Base-by-base conservation (phyloP, 805 yeast species). In the Yarrowia sp. region DNA sequence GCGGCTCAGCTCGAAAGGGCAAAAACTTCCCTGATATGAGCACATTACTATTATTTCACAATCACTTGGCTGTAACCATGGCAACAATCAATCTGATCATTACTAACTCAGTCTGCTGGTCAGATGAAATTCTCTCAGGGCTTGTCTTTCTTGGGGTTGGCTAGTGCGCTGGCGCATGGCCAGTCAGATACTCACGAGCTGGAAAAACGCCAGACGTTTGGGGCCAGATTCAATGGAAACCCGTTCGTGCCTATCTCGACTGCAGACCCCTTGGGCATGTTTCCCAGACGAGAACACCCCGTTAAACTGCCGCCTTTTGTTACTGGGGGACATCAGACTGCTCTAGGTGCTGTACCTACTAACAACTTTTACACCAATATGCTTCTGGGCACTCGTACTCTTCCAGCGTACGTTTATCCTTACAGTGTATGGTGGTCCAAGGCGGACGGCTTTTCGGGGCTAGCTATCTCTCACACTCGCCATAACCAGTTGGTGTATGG, bases 361-460 rank as follows among this genome's bases (percentile, higher is more conserved):
- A 91, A 91, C 77, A 90, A 90, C 74, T 91, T 90, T 74, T 91
- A 87, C 76, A 88, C 89, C 41, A 91, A 91, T 77, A 78, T 91
- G 76, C 77, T 90, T 8, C 81, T 91, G 42, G 91, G 83, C 1
- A 82, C 82, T 66, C 94, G 89, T 74, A 84, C 86, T 2, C 81
- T 85, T 68, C 91, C 94, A 0, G 84, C 87, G 0, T 91, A 92
- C 92, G 86, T 94, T 0, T 91, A 89, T 72, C 97, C 97, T 0
- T 90, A 90, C 74, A 85, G 91, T 41, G 79, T 89, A 7, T 90
- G 93, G 94, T 82, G 82, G 71, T 80, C 88, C 5, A 85, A 80
- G 67, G 86, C 83, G 67, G 79, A 78, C 38, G 75, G 73, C 5
- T 81, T 77, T 67, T 77, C 77, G 63, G 97, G 97, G 1, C 75